Base-by-base conservation (phyloP, 1,284 basidiomycete species). In the Farysia itapuensis region DNA sequence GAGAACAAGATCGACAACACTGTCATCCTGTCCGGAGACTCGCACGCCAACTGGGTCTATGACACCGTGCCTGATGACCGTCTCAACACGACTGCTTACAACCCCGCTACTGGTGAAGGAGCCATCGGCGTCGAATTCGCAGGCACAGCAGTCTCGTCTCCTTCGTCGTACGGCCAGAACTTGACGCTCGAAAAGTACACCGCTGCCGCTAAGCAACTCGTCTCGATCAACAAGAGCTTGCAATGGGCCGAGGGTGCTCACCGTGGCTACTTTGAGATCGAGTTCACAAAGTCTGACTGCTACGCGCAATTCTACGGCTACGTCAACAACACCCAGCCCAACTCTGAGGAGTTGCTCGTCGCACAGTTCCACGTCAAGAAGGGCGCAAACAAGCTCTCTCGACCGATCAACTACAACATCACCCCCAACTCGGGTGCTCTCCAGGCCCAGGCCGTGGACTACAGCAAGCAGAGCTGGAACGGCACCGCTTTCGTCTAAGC, bases 191-290 rank as follows among this genome's bases (percentile, higher is more conserved):
- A 68, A 13, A 67, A 64, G 11, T 75, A 80, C 19, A 82, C 81
- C 8, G 64, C 70, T 12, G 39, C 18, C 14, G 50, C 66, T 4
- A 30, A 58, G 30, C 19, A 61, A 15, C 73, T 82, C 25, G 81
- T 84, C 11, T 71, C 65, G 12, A 75, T 75, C 26, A 85, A 84
- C 72, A 59, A 79, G 2, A 81, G 84, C 59, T 71, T 86, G 34
- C 84, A 85, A 67, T 86, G 82, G 82, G 84, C 83, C 49, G 85
- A 86, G 67, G 84, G 82, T 8, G 82, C 81, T 5, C 83, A 80
- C 73, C 77, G 84, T 23, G 85, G 85, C 2, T 86, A 86, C 79
- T 85, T 76, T 46, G 53, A 68, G 56, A 48, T 67, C 15, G 50
- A 52, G 28, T 43, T 57, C 41, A 43, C 21, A 16, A 47, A 49